A percentile compares a stretch with the other conserved stretches of the same genome.
phyloP scores from a whole-genome alignment of 2,329 filamentous ascomycete species.

The Aspergillus piperis region DNA sequence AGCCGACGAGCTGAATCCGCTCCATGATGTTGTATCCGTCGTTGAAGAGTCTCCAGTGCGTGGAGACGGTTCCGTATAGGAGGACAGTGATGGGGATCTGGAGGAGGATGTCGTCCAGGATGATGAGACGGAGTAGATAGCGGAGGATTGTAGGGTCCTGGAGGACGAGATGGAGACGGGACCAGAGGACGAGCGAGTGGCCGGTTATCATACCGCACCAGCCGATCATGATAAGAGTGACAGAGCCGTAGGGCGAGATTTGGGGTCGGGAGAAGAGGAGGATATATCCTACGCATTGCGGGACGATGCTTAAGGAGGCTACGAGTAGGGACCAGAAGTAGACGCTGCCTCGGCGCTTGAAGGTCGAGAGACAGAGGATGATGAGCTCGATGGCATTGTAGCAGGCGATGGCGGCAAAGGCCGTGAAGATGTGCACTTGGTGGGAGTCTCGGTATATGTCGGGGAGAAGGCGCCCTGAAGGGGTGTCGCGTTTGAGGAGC shows the following conservation, averaged over 20 bases:
- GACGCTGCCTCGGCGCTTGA: conserved; percentile 41
- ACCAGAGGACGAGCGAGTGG: conserved; percentile 49
- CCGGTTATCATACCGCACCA: conserved; percentile 48
- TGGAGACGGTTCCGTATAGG: conserved; percentile 35
- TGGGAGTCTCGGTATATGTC: conserved; percentile 1
- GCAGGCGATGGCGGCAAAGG: conserved; percentile 45
- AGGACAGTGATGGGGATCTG: conserved; percentile 44
- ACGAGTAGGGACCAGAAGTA: conserved; percentile 49
- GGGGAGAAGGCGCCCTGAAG: background rate
- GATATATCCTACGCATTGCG: conserved; percentile 43
- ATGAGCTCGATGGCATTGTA: conserved; percentile 49
- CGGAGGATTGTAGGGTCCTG: conserved; percentile 33
- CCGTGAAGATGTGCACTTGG: conserved; percentile 30
- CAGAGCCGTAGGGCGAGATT: conserved; percentile 30
- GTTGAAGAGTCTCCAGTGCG: conserved; percentile 1
- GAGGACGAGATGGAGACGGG: conserved; percentile 45
- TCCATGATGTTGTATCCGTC: conserved; percentile 46
- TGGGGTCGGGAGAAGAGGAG: conserved; percentile 41
- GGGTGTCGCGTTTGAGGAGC: background rate
- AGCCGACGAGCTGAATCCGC: conserved; percentile 53
- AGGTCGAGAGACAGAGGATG: conserved; percentile 45
- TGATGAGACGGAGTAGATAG: conserved; percentile 43
- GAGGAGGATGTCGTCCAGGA: conserved; percentile 40
- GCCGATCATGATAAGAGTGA: conserved; percentile 39
- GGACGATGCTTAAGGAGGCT: conserved; percentile 39